Evolutionary conservation across 2,329 filamentous ascomycete genomes (phyloP).

Genomic region (Calycina herbarum): DNA sequence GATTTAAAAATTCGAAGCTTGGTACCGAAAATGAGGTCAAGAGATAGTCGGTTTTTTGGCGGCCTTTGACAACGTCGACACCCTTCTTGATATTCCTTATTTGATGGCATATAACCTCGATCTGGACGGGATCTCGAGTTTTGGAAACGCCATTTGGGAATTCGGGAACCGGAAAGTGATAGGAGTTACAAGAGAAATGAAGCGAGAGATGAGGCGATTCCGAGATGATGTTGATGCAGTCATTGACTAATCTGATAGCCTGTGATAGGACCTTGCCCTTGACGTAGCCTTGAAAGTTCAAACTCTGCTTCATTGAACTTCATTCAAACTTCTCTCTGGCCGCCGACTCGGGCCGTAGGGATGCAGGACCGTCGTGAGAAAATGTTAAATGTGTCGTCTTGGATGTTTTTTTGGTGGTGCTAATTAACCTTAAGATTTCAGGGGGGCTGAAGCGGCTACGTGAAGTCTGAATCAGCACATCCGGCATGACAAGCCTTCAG

Average conservation of each 20-base stretch:
- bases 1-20: background rate
- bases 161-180: background rate
- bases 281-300: background rate
- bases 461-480: background rate
- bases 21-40: background rate
- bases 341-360: constrained; percentile 1
- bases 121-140: background rate
- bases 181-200: background rate
- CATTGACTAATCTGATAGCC: background rate
- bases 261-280: background rate
- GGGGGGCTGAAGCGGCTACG: constrained; percentile 1
- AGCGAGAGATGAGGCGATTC: constrained; percentile 3
- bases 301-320: background rate
- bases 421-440: constrained; percentile 7
- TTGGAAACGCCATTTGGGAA: background rate
- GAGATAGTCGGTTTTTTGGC: background rate
- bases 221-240: background rate
- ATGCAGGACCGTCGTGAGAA: constrained; percentile 1
- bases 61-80: background rate
- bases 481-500: constrained; percentile 1
- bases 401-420: background rate
- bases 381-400: constrained; percentile 1
- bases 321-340: background rate
- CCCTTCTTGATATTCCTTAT: background rate
- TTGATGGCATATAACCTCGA: constrained; percentile 3